Evolutionary conservation across 225 moss, liverwort and hornwort genomes (phyloP).

Genomic region (Bryum argenteum): DNA sequence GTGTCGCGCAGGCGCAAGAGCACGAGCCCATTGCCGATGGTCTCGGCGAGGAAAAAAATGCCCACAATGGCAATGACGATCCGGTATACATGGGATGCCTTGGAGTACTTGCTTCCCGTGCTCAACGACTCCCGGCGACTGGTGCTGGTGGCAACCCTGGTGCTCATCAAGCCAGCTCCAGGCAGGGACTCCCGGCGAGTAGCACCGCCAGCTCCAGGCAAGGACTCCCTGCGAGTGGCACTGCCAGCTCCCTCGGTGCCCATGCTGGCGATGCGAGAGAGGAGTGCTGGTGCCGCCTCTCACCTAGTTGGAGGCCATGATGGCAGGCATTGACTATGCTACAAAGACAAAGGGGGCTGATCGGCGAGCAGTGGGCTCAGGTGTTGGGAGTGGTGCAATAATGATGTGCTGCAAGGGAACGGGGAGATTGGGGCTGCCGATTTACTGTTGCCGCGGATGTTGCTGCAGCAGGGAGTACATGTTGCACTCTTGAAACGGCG

Average conservation of each 20-base stretch:
- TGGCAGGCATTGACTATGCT: too few species aligned
- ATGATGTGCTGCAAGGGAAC: too few species aligned
- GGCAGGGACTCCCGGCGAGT: too few species aligned
- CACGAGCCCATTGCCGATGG: conserved; percentile 46
- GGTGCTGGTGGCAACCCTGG: conserved; percentile 1
- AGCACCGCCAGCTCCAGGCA: too few species aligned
- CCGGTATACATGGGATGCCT: conserved; percentile 36
- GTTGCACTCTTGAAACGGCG: too few species aligned
- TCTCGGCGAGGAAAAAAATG: conserved; percentile 39
- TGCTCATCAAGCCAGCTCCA: conserved; percentile 21
- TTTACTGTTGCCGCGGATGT: background rate
- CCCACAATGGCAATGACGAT: conserved; percentile 41
- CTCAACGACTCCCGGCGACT: background rate
- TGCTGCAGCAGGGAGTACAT: background rate
- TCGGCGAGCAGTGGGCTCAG: background rate
- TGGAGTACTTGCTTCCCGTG: conserved; percentile 26
- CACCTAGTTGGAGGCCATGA: conserved; percentile 14
- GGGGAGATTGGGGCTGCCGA: too few species aligned
- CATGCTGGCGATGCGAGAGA: background rate
- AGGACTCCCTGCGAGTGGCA: too few species aligned
- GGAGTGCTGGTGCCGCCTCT: conserved; percentile 13
- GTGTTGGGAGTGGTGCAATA: conserved; percentile 9
- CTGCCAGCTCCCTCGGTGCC: conserved; percentile 2
- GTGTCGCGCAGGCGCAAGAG: conserved; percentile 44
- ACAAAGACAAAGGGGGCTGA: background rate